These are phyloP conservation scores for Chytriomyces hyalinus DNA, from an alignment of 192 early-diverging fungal genomes.

Conservation along the genomic window DNA sequence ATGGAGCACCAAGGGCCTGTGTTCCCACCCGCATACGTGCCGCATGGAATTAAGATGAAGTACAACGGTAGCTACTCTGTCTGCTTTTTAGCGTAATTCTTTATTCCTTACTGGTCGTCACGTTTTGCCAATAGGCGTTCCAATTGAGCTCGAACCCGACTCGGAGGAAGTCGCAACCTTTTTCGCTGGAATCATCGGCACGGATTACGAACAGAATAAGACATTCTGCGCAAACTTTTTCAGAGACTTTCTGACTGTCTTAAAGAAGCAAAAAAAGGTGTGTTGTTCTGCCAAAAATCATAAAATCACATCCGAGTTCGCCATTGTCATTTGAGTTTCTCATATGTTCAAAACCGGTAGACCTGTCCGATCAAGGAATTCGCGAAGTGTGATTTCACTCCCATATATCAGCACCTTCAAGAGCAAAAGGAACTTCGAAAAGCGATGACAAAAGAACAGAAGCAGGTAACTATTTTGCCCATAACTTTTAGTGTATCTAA, in stretches of 20 bases:
- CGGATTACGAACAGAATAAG: constrained; percentile 82
- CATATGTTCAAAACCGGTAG: constrained; percentile 32
- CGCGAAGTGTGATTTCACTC: constrained; percentile 86
- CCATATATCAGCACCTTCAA: constrained; percentile 81
- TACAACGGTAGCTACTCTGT: constrained; percentile 69
- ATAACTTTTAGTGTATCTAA: neutral
- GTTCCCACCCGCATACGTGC: constrained; percentile 90
- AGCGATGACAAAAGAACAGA: constrained; percentile 87
- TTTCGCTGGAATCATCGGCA: constrained; percentile 85
- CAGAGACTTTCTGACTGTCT: constrained; percentile 76
- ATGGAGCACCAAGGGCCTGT: constrained; percentile 85
- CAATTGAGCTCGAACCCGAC: constrained; percentile 63
- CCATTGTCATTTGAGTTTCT: neutral
- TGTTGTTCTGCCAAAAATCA: neutral
- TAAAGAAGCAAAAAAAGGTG: constrained; percentile 68
- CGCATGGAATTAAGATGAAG: constrained; percentile 86
- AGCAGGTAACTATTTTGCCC: constrained; percentile 53
- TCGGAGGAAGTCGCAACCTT: constrained; percentile 96
- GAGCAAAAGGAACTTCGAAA: constrained; percentile 80
- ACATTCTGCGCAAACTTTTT: constrained; percentile 94
- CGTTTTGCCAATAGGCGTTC: constrained; percentile 49
- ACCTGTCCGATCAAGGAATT: constrained; percentile 76
- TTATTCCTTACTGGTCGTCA: neutral
- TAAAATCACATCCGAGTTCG: neutral
- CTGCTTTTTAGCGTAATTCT: neutral